A percentile compares a stretch with the other conserved stretches of the same genome.
phyloP scores from a whole-genome alignment of 768 basidiomycete species.

The Lactarius evosmus region DNA sequence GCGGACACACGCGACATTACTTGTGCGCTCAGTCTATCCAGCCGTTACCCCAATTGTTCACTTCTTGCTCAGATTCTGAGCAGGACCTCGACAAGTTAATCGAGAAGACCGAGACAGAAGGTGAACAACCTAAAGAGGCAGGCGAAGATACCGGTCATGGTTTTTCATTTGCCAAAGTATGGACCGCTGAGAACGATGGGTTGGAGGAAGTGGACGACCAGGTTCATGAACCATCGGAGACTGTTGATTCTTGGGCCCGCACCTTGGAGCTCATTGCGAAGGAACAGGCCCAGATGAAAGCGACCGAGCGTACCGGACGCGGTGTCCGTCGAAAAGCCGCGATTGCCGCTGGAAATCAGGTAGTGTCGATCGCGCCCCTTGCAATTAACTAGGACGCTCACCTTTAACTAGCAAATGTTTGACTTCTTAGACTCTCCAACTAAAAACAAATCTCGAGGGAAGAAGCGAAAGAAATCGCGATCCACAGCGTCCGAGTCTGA shows the following conservation, averaged over 20 bases:
- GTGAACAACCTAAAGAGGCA: constrained; percentile 46
- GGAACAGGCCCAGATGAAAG: constrained; percentile 45
- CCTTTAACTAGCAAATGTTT: constrained; percentile 30
- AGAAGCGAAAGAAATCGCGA: constrained; percentile 35
- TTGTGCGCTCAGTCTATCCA: constrained; percentile 41
- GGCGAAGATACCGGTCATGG: constrained; percentile 51
- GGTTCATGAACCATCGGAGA: constrained; percentile 40
- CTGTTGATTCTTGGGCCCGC: constrained; percentile 79
- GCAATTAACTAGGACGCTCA: constrained; percentile 6
- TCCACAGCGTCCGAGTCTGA: constrained; percentile 40
- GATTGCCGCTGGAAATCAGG: constrained; percentile 40
- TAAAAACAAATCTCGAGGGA: constrained; percentile 37
- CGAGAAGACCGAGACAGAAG: constrained; percentile 76
- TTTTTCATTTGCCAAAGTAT: constrained; percentile 90
- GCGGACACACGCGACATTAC: constrained; percentile 58
- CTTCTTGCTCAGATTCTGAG: constrained; percentile 56
- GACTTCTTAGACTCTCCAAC: constrained; percentile 39
- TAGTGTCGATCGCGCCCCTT: constrained; percentile 33
- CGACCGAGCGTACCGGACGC: constrained; percentile 60
- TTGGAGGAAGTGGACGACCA: constrained; percentile 66
- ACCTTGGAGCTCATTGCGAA: constrained; percentile 53
- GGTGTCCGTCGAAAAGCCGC: constrained; percentile 73
- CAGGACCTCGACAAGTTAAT: constrained; percentile 84
- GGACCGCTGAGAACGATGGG: constrained; percentile 74
- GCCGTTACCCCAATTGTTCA: neutral